Percentiles rank a stretch among this genome's conserved stretches.
Evolutionary conservation across 129 eudicot species (phyloP).

Genomic region (Pulicaria dysenterica): DNA sequence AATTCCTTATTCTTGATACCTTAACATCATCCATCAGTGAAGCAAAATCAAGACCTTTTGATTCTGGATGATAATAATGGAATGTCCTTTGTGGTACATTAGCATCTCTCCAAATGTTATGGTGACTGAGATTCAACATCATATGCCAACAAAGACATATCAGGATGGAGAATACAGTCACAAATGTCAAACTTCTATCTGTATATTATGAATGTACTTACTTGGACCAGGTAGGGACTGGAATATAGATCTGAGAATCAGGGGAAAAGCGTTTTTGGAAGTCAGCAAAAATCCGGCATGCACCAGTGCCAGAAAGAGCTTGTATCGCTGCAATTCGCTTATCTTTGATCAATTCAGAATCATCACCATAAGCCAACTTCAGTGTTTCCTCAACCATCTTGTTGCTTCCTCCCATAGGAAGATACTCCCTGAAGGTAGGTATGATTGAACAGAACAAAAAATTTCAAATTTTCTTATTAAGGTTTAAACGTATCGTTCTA

Average conservation of each 20-base stretch:
- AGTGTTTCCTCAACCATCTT: constrained; percentile 80
- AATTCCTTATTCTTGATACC: constrained; percentile 41
- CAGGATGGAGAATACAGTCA: neutral
- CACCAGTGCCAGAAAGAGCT: constrained; percentile 98
- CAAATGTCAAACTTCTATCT: constrained; percentile 12
- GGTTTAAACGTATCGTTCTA: neutral
- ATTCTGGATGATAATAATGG: constrained; percentile 84
- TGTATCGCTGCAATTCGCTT: constrained; percentile 88
- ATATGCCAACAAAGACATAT: constrained; percentile 21
- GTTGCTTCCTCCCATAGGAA: constrained; percentile 97
- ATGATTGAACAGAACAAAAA: constrained; percentile 12
- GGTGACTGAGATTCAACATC: constrained; percentile 62
- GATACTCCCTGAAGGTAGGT: constrained; percentile 73
- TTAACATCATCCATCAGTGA: constrained; percentile 84
- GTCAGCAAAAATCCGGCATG: constrained; percentile 93
- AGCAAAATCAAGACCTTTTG: constrained; percentile 87
- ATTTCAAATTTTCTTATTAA: neutral
- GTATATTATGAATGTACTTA: constrained; percentile 35
- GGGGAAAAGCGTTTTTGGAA: constrained; percentile 91
- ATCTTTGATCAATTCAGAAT: constrained; percentile 87
- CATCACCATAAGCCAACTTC: constrained; percentile 87
- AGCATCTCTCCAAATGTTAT: constrained; percentile 99
- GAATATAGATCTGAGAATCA: constrained; percentile 88
- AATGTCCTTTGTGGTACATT: constrained; percentile 75
- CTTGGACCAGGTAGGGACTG: constrained; percentile 98